Base-by-base conservation (phyloP, 2,329 filamentous ascomycete genomes). In the Ophiocordyceps australis region DNA sequence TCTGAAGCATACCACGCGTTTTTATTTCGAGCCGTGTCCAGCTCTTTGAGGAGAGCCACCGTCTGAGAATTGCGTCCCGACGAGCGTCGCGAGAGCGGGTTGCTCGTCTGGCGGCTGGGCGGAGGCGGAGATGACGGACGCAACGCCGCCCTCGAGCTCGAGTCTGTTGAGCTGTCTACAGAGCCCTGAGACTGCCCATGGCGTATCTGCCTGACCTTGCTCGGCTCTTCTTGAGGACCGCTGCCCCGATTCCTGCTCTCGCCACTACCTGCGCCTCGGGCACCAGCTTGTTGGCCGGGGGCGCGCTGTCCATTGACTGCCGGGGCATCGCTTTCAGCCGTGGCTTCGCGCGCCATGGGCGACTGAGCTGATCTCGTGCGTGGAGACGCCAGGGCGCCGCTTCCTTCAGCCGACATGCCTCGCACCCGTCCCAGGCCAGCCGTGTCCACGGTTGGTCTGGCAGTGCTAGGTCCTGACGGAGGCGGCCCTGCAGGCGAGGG, bases 1-100 rank as follows among this genome's bases (percentile, higher is more conserved):
- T 98, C 89, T 0, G 86, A 94, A 7, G 83, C 82, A 49, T 92
- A 94, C 89, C 89, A 98, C 1, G 86, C 86, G 50, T 93, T 95
- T 26, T 79, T 71, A 42, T 77, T 89, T 40, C 81, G 80, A 4
- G 75, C 66, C 7, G 72, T 63, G 44, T 98, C 86, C 3, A 98
- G 61, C 45, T 98, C 89, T 45, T 89, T 86, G 10, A 81, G 60
- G 9, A 94, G 50, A 1, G 78, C 73, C 34, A 80, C 76, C 2
- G 76, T 75, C 36, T 76, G 71, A 7, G 68, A 60, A 41, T 72
- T 65, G 45, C 65, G 47, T 35, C 65, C 54, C 31, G 77, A 63
- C 32, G 74, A 55, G 46, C 71, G 52, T 41, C 75, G 49, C 38
- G 58, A 49, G 38, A 78, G 38, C 34, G 71, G 53, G 49, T 71